phyloP scores from a whole-genome alignment of 1,284 basidiomycete genomes.

The Hemileccinum hortonii region DNA sequence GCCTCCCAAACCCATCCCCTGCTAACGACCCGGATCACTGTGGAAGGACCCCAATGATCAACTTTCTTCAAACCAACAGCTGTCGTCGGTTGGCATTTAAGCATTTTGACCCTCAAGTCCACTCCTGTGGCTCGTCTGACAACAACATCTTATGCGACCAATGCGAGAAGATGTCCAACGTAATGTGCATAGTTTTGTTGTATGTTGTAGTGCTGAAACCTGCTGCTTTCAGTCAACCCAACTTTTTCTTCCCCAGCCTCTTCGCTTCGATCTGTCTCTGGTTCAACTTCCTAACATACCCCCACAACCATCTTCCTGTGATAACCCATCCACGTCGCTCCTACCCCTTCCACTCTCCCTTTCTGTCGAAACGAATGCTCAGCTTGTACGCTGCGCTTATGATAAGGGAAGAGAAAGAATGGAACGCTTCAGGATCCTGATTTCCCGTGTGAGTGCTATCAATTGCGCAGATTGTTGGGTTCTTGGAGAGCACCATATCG shows the following conservation, averaged over 20 bases:
- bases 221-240: background rate
- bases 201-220: too few species aligned
- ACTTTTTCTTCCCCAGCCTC: background rate
- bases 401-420: background rate
- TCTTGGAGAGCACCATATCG: background rate
- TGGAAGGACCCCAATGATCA: background rate
- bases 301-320: too few species aligned
- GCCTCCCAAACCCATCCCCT: too few species aligned
- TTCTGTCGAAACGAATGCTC: background rate
- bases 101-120: background rate
- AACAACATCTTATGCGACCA: background rate
- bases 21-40: background rate
- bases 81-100: background rate
- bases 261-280: background rate
- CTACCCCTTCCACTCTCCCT: too few species aligned
- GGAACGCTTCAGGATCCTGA: background rate
- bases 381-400: background rate
- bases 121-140: background rate
- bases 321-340: too few species aligned
- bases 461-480: constrained; percentile 1
- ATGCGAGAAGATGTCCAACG: background rate
- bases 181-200: too few species aligned
- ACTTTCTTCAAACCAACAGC: background rate
- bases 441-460: background rate
- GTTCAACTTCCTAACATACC: too few species aligned